These are phyloP conservation scores for Lachnum nothofagi DNA, from an alignment of 2,329 filamentous ascomycete genomes.

Conservation along the genomic window DNA sequence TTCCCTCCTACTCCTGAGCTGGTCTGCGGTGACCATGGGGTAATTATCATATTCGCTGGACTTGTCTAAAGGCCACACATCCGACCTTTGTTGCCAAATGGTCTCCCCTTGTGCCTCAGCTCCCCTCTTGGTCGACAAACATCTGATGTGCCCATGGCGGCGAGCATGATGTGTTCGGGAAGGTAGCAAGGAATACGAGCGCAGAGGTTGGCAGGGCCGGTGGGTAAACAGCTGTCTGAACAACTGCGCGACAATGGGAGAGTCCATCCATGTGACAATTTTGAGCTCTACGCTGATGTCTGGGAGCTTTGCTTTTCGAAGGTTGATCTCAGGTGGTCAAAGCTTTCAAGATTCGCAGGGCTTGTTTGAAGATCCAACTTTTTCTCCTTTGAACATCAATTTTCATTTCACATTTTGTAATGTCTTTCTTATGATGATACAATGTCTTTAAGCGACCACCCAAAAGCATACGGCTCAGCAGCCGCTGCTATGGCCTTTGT, in stretches of 20 bases:
- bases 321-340: constrained; percentile 31
- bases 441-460: constrained; percentile 59
- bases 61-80: constrained; percentile 70
- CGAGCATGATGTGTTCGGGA: constrained; percentile 35
- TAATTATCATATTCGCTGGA: constrained; percentile 74
- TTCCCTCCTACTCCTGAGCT: constrained; percentile 66
- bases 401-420: constrained; percentile 2
- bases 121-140: constrained; percentile 20
- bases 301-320: neutral
- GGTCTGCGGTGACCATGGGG: constrained; percentile 78
- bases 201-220: constrained; percentile 55
- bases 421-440: constrained; percentile 17
- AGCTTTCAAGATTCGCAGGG: constrained; percentile 31
- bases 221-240: constrained; percentile 83
- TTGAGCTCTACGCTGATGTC: constrained; percentile 12
- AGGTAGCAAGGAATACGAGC: constrained; percentile 34
- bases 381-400: constrained; percentile 1
- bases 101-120: constrained; percentile 46
- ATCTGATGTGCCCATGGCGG: constrained; percentile 35
- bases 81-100: constrained; percentile 80
- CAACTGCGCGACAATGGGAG: constrained; percentile 68
- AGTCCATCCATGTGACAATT: constrained; percentile 61
- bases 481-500: constrained; percentile 68
- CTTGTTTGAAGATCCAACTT: constrained; percentile 9
- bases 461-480: constrained; percentile 57